Conservation (phyloP, 441 rosid genomes). For the Croton setiger region DNA sequence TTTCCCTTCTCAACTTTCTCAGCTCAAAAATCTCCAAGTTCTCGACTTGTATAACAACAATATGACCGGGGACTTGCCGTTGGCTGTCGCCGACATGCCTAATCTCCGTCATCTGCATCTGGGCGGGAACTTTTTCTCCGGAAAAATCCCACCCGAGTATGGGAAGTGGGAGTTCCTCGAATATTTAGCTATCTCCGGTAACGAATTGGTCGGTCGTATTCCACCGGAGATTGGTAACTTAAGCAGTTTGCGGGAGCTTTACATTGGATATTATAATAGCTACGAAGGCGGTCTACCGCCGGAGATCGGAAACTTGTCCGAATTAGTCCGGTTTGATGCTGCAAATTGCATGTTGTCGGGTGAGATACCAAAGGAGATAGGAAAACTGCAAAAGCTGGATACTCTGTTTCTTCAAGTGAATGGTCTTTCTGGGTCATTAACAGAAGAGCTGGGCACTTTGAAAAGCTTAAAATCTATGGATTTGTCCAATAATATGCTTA, state of each 20-base stretch:
- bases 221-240: conserved; percentile 87
- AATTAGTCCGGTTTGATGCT: conserved; percentile 65
- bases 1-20: conserved; percentile 55
- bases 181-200: conserved; percentile 81
- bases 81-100: conserved; percentile 58
- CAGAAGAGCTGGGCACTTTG: conserved; percentile 58
- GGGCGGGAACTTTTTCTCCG: conserved; percentile 86
- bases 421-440: conserved; percentile 54
- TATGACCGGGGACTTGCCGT: conserved; percentile 69
- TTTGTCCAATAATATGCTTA: conserved; percentile 75
- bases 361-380: conserved; percentile 65
- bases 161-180: conserved; percentile 67
- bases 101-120: conserved; percentile 77
- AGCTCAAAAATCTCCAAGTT: conserved; percentile 55
- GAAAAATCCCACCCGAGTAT: conserved; percentile 64
- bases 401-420: conserved; percentile 93
- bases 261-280: conserved; percentile 74
- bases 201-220: conserved; percentile 64
- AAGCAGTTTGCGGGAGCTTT: conserved; percentile 53
- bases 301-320: conserved; percentile 81
- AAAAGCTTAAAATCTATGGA: conserved; percentile 83
- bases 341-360: conserved; percentile 83
- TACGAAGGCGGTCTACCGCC: conserved; percentile 66
- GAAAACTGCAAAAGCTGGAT: conserved; percentile 67
- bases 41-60: conserved; percentile 93